Percentiles rank a stretch among this genome's conserved stretches.
Evolutionary conservation across 805 yeast genomes (phyloP).

Genomic region (Schizosaccharomyces japonicus): DNA sequence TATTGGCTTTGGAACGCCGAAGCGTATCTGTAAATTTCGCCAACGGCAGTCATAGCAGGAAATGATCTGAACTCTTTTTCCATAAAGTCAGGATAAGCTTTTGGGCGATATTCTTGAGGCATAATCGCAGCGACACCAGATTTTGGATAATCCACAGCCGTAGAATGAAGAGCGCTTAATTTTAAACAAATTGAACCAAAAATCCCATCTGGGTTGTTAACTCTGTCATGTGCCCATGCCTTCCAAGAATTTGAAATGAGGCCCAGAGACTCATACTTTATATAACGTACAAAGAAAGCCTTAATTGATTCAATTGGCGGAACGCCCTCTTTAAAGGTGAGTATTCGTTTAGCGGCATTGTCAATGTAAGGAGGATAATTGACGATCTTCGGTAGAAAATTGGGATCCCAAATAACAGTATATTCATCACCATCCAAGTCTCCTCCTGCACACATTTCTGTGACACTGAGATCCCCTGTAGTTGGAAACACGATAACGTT

Average conservation of each 20-base stretch:
- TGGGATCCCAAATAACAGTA: slow-evolving; percentile 6
- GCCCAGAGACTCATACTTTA: background rate
- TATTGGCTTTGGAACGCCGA: background rate
- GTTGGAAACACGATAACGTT: slow-evolving; percentile 6
- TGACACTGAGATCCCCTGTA: slow-evolving; percentile 6
- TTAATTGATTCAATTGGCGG: background rate
- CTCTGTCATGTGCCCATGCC: background rate
- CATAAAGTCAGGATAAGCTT: background rate
- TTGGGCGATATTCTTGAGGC: background rate
- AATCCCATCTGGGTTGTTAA: background rate
- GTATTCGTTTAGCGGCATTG: background rate
- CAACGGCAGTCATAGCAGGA: background rate
- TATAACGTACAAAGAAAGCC: background rate
- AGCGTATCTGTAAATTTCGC: background rate
- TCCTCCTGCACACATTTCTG: slow-evolving; percentile 7
- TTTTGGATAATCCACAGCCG: slow-evolving; percentile 3
- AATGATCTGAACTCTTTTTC: background rate
- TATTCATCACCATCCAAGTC: slow-evolving; percentile 8
- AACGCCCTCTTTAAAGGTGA: background rate
- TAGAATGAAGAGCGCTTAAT: background rate
- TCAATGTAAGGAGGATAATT: background rate
- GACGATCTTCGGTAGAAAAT: slow-evolving; percentile 4
- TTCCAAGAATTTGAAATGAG: slow-evolving; percentile 1
- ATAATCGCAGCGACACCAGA: background rate
- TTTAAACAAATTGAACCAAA: background rate